A percentile compares a stretch with the other conserved stretches of the same genome.
These are phyloP conservation scores for Castanospermum australe DNA, from an alignment of 306 rosid species.

Conservation along the genomic window DNA sequence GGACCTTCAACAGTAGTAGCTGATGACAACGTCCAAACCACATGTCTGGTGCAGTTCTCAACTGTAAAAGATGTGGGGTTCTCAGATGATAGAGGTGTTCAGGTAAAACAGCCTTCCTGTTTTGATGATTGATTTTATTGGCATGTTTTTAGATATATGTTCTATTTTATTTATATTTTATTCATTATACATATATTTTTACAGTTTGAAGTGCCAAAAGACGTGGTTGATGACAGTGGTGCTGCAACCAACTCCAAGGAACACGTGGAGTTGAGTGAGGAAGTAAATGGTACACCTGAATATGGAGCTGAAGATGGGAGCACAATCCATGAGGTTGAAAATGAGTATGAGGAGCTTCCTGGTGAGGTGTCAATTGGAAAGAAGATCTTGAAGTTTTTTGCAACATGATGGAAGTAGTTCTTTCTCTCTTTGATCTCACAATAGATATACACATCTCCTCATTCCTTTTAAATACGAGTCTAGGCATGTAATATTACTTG, in stretches of 20 bases:
- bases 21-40: slow-evolving; percentile 36
- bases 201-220: slow-evolving; percentile 60
- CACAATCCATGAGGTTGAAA: slow-evolving; percentile 40
- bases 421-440: slow-evolving; percentile 1
- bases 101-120: slow-evolving; percentile 45
- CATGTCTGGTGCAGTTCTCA: slow-evolving; percentile 38
- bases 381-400: slow-evolving; percentile 71
- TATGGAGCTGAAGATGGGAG: slow-evolving; percentile 48
- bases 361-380: slow-evolving; percentile 62
- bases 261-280: slow-evolving; percentile 27
- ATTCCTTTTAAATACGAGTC: slow-evolving; percentile 29
- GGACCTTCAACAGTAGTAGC: slow-evolving; percentile 33
- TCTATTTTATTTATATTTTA: background rate
- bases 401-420: slow-evolving; percentile 51
- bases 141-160: background rate
- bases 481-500: slow-evolving; percentile 25
- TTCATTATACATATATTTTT: background rate
- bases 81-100: slow-evolving; percentile 54
- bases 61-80: slow-evolving; percentile 40
- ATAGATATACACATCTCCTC: background rate
- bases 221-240: slow-evolving; percentile 37
- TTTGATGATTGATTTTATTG: slow-evolving; percentile 9
- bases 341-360: slow-evolving; percentile 41
- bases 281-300: slow-evolving; percentile 43
- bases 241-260: slow-evolving; percentile 41